Percentiles rank a stretch among this genome's conserved stretches.
Evolutionary conservation across 2,329 filamentous ascomycete species (phyloP).

Genomic region (Fusarium luffae): DNA sequence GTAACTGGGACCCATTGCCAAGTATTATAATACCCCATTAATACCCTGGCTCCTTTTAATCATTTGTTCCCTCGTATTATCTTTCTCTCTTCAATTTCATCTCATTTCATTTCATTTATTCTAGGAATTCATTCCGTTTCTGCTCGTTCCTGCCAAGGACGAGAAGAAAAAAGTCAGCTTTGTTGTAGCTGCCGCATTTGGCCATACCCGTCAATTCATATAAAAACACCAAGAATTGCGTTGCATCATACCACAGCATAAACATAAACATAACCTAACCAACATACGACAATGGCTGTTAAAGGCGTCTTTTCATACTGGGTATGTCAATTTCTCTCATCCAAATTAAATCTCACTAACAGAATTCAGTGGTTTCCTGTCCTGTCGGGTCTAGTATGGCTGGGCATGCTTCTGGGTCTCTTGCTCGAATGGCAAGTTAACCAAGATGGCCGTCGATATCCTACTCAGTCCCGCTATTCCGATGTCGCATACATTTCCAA

Average conservation of each 20-base stretch:
- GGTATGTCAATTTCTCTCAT: slow-evolving; percentile 44
- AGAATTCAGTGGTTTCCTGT: slow-evolving; percentile 68
- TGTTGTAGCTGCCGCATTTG: slow-evolving; percentile 12
- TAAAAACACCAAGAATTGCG: background rate
- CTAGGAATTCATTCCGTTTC: background rate
- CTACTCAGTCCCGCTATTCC: slow-evolving; percentile 68
- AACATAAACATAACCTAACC: background rate
- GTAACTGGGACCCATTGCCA: slow-evolving; percentile 18
- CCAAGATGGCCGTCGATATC: slow-evolving; percentile 64
- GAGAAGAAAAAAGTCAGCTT: background rate
- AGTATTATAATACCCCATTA: slow-evolving; percentile 12
- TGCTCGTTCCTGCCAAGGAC: slow-evolving; percentile 7
- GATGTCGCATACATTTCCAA: slow-evolving; percentile 79
- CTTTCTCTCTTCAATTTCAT: background rate
- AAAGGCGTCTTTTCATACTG: slow-evolving; percentile 53
- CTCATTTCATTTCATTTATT: background rate
- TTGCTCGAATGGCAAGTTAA: slow-evolving; percentile 75
- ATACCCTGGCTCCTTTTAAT: background rate
- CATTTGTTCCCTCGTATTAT: background rate
- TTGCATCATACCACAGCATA: background rate
- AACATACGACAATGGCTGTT: slow-evolving; percentile 45
- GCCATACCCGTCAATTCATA: background rate
- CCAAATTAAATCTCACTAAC: slow-evolving; percentile 36
- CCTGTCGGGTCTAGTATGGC: slow-evolving; percentile 73
- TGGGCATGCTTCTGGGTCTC: slow-evolving; percentile 75